Evolutionary conservation across 2,329 filamentous ascomycete genomes (phyloP), one percentile per base, ranked within the genome.

Genomic region (Helicocarpus griseus): DNA sequence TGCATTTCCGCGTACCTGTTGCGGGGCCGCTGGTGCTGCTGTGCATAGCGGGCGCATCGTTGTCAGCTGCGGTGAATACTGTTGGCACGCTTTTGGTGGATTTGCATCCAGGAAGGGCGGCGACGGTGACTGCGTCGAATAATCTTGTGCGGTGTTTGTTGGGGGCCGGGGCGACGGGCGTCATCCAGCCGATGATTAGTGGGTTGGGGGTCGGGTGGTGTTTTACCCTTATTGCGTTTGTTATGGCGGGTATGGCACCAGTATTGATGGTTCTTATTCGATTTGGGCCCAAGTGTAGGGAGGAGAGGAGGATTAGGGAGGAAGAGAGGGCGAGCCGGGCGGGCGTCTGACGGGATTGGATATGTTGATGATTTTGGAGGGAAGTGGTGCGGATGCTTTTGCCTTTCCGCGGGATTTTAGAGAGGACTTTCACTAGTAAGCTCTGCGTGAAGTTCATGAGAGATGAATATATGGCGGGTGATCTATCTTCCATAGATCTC

Each of bases 101-200:
- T 56, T 61, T 79, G 0, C 80, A 77, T 53, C 70, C 72, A 0
- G 69, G 72, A 11, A 64, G 65, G 9, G 75, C 74, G 50, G 77
- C 77, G 0, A 73, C 74, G 0, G 77, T 77, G 0, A 78, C 70
- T 43, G 78, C 78, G 0, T 75, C 73, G 43, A 60, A 79, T 26
- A 81, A 80, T 56, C 66, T 81, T 2, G 73, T 73, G 0, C 62
- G 77, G 29, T 81, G 77, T 54, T 56, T 79, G 2, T 67, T 78
- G 31, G 77, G 73, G 0, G 78, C 78, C 0, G 76, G 71, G 0
- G 75, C 74, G 0, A 78, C 76, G 5, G 70, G 70, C 4, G 65
- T 63, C 0, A 67, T 73, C 19, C 57, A 62, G 13, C 70, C 69
- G 0, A 69, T 73, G 67, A 59, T 57, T 7, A 53, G 63, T 11